Conservation (phyloP, 768 basidiomycete genomes). For the Termitomyces sp. region DNA sequence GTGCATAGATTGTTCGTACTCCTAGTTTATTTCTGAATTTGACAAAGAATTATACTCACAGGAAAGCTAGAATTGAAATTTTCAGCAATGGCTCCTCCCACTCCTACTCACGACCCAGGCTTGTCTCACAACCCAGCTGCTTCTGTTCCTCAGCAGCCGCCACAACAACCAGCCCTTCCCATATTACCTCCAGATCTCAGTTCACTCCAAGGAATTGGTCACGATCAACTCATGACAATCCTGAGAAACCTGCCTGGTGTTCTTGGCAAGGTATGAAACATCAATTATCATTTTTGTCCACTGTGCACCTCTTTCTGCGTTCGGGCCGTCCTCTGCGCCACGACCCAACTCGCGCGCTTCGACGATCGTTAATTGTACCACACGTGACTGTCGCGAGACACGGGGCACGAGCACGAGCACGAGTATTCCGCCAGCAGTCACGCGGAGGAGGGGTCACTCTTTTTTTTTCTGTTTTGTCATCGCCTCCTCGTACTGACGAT, state of each 20-base stretch:
- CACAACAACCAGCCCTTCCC: constrained; percentile 23
- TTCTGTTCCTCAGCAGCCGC: constrained; percentile 24
- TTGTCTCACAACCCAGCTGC: constrained; percentile 31
- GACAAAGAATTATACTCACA: neutral
- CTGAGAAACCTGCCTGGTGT: constrained; percentile 53
- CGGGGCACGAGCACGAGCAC: constrained; percentile 26
- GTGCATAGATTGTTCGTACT: constrained; percentile 1
- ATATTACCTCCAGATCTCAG: constrained; percentile 23
- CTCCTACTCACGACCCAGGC: constrained; percentile 35
- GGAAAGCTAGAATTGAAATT: neutral
- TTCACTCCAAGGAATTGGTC: constrained; percentile 34
- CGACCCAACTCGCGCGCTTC: constrained; percentile 12
- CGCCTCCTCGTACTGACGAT: neutral
- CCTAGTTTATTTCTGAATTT: neutral
- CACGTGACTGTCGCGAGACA: constrained; percentile 38
- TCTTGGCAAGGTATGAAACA: constrained; percentile 49
- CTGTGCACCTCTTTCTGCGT: constrained; percentile 1
- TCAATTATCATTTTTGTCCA: neutral
- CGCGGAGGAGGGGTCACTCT: constrained; percentile 23
- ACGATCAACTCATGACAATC: constrained; percentile 55
- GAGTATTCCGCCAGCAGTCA: constrained; percentile 32
- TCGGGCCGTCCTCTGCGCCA: constrained; percentile 1
- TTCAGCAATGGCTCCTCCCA: constrained; percentile 32
- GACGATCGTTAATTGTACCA: constrained; percentile 21
- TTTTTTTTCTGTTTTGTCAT: neutral